phyloP scores from a whole-genome alignment of 2,329 filamentous ascomycete genomes.

The Helminthosporium solani region DNA sequence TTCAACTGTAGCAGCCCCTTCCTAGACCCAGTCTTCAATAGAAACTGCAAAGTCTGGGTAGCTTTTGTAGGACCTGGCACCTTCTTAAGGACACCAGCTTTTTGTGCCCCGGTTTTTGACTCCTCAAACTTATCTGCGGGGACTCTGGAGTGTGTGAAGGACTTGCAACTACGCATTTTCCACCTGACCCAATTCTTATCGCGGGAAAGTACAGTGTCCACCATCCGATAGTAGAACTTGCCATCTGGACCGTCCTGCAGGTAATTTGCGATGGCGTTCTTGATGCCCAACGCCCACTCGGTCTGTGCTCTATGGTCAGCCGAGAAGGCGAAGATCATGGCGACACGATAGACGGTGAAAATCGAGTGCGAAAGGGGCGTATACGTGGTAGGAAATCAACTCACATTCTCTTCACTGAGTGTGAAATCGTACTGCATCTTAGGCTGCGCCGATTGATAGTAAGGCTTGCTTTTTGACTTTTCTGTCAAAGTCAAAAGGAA shows the following conservation, averaged over 20 bases:
- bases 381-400: slow-evolving; percentile 37
- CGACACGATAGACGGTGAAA: slow-evolving; percentile 15
- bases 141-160: slow-evolving; percentile 76
- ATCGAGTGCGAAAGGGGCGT: slow-evolving; percentile 16
- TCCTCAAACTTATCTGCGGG: slow-evolving; percentile 67
- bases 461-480: slow-evolving; percentile 76
- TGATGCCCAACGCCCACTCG: slow-evolving; percentile 81
- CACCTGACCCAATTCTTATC: slow-evolving; percentile 99
- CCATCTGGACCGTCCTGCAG: slow-evolving; percentile 79
- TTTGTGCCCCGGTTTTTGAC: slow-evolving; percentile 66
- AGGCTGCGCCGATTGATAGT: slow-evolving; percentile 72
- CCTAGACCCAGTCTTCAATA: slow-evolving; percentile 65
- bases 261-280: slow-evolving; percentile 76
- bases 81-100: slow-evolving; percentile 69
- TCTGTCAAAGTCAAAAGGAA: slow-evolving; percentile 90
- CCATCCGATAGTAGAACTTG: slow-evolving; percentile 92
- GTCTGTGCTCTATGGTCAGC: slow-evolving; percentile 55
- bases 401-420: slow-evolving; percentile 79
- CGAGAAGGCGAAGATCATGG: slow-evolving; percentile 28
- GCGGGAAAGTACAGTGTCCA: slow-evolving; percentile 89
- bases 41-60: slow-evolving; percentile 57
- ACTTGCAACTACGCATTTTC: slow-evolving; percentile 92
- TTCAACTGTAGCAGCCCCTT: slow-evolving; percentile 70
- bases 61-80: slow-evolving; percentile 53
- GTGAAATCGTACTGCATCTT: slow-evolving; percentile 80